A percentile compares a stretch with the other conserved stretches of the same genome.
Evolutionary conservation across 1,139 yeast species (phyloP).

Genomic region (Blastobotrys proliferans): DNA sequence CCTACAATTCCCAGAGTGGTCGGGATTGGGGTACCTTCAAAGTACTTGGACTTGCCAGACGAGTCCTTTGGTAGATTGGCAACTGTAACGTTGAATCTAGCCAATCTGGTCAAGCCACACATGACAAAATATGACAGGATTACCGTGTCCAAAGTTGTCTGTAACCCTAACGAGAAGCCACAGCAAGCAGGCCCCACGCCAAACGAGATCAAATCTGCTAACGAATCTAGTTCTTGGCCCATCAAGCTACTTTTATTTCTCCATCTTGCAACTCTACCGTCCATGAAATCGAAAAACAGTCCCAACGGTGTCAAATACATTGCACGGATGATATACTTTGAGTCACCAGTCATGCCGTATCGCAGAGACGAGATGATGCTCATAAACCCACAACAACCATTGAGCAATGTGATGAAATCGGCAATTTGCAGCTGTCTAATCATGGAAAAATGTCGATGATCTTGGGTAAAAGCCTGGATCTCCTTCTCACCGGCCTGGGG

Average conservation of each 20-base stretch:
- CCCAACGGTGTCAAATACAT: conserved; percentile 86
- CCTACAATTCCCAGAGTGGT: conserved; percentile 58
- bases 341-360: conserved; percentile 40
- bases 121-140: conserved; percentile 79
- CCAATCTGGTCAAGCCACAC: conserved; percentile 90
- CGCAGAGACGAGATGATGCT: conserved; percentile 82
- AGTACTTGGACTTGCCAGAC: conserved; percentile 72
- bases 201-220: conserved; percentile 90
- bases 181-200: conserved; percentile 92
- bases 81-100: conserved; percentile 91
- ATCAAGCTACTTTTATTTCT: conserved; percentile 86
- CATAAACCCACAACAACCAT: conserved; percentile 76
- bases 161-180: conserved; percentile 88
- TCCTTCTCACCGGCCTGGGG: conserved; percentile 49
- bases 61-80: conserved; percentile 87
- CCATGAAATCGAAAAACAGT: conserved; percentile 90
- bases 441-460: conserved; percentile 55
- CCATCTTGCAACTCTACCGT: conserved; percentile 94
- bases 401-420: conserved; percentile 87
- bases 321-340: conserved; percentile 74
- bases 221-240: conserved; percentile 96
- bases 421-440: conserved; percentile 72
- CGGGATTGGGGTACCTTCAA: conserved; percentile 96
- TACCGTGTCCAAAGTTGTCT: conserved; percentile 74
- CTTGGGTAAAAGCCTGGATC: conserved; percentile 55